These are phyloP conservation scores for Tolypocladium tropicale DNA, from an alignment of 2,329 filamentous ascomycete genomes.

Conservation along the genomic window DNA sequence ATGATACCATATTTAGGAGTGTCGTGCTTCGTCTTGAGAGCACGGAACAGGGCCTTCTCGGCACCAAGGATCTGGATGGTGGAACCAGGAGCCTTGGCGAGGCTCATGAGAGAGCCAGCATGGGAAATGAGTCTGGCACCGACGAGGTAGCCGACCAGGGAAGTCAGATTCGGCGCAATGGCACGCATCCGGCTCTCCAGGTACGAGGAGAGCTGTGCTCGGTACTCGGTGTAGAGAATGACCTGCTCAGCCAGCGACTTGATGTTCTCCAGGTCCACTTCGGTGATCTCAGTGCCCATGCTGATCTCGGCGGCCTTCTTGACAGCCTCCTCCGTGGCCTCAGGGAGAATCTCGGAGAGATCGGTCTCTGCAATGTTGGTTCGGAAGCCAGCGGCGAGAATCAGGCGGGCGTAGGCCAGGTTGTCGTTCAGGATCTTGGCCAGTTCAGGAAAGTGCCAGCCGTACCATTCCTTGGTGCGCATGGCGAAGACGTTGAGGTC, in stretches of 20 bases:
- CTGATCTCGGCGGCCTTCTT: constrained; percentile 93
- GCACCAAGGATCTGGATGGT: constrained; percentile 98
- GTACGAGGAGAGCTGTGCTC: constrained; percentile 78
- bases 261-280: constrained; percentile 89
- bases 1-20: constrained; percentile 97
- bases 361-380: constrained; percentile 67
- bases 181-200: constrained; percentile 90
- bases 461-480: constrained; percentile 99
- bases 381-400: constrained; percentile 82
- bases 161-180: constrained; percentile 90
- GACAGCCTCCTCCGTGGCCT: constrained; percentile 85
- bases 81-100: constrained; percentile 89
- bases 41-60: constrained; percentile 97
- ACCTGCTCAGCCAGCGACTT: constrained; percentile 87
- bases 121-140: constrained; percentile 93
- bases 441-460: constrained; percentile 99
- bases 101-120: constrained; percentile 84
- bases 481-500: constrained; percentile 98
- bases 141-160: constrained; percentile 85
- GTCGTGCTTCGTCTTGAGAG: constrained; percentile 97
- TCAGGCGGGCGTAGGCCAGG: constrained; percentile 80
- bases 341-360: constrained; percentile 82
- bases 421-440: constrained; percentile 97
- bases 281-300: constrained; percentile 96
- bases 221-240: constrained; percentile 83